Evolutionary conservation across 202 grass and related monocot species (phyloP).

Genomic region (Zizania palustris): DNA sequence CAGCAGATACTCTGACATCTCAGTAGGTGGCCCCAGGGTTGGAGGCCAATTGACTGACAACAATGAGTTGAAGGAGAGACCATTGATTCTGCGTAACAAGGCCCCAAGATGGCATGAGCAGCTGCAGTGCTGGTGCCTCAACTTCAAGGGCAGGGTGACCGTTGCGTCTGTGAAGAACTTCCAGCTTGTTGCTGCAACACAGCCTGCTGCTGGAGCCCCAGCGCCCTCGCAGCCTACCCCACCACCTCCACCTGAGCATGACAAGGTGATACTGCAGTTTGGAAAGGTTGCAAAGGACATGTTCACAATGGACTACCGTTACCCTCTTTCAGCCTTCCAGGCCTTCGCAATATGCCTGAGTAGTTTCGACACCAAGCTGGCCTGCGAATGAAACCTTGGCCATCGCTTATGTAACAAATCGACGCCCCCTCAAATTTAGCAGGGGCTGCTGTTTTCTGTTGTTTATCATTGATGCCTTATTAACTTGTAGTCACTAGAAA

Average conservation of each 20-base stretch:
- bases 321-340: conserved; percentile 91
- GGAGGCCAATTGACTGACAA: conserved; percentile 43
- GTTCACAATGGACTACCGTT: conserved; percentile 98
- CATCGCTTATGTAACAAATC: conserved; percentile 33
- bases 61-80: conserved; percentile 56
- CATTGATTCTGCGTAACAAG: conserved; percentile 86
- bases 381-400: conserved; percentile 70
- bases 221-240: conserved; percentile 46
- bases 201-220: conserved; percentile 42
- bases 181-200: conserved; percentile 69
- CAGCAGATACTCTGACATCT: conserved; percentile 64
- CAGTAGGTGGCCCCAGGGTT: conserved; percentile 39
- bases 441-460: conserved; percentile 43
- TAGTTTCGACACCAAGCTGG: conserved; percentile 98
- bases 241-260: conserved; percentile 60
- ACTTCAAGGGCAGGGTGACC: conserved; percentile 87
- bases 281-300: conserved; percentile 95
- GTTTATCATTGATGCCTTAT: conserved; percentile 44
- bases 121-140: conserved; percentile 97
- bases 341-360: conserved; percentile 93
- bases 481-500: conserved; percentile 55
- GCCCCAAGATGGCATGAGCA: conserved; percentile 93
- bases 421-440: conserved; percentile 30
- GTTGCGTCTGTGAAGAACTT: conserved; percentile 96
- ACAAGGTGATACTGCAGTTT: conserved; percentile 88